Evolutionary conservation across 768 basidiomycete species (phyloP), one percentile per base, ranked within the genome.

Genomic region (Collybia mongolica): DNA sequence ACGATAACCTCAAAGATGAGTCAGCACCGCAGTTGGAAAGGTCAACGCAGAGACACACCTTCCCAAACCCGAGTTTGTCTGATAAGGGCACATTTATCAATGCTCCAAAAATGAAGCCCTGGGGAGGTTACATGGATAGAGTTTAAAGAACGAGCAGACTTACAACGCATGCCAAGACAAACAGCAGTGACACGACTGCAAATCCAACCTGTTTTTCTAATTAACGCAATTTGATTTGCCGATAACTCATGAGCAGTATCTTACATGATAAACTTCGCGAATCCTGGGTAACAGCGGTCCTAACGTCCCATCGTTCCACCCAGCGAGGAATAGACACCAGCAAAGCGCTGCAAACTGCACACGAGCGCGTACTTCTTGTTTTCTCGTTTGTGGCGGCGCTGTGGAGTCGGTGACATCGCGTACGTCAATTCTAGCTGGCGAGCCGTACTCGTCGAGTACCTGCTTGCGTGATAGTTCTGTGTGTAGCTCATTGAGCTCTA

Each of bases 281-380:
- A 93, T 83, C 9, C 82, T 74, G 1, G 88, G 90, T 4, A 93
- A 65, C 17, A 93, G 65, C 1, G 90, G 88, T 1, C 90, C 90
- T 12, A 81, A 80, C 0, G 83, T 77, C 11, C 83, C 84, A 63
- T 90, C 90, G 58, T 86, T 89, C 88, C 88, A 92, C 14, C 90
- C 90, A 14, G 75, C 75, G 3, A 88, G 65, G 52, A 84, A 83
- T 41, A 86, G 45, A 9, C 72, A 67, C 67, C 72, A 81, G 55
- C 83, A 87, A 29, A 83, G 65, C 0, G 82, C 63, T 15, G 66
- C 56, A 50, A 84, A 79, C 52, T 88, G 84, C 22, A 84, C 63
- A 17, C 60, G 60, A 26, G 58, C 62, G 9, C 48, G 53, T 19
- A 39, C 29, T 1, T 54, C 60, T 42, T 71, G 65, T 36, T 61